Evolutionary conservation across 1,139 yeast genomes (phyloP).

Genomic region (Meyerozyma elateridarum): DNA sequence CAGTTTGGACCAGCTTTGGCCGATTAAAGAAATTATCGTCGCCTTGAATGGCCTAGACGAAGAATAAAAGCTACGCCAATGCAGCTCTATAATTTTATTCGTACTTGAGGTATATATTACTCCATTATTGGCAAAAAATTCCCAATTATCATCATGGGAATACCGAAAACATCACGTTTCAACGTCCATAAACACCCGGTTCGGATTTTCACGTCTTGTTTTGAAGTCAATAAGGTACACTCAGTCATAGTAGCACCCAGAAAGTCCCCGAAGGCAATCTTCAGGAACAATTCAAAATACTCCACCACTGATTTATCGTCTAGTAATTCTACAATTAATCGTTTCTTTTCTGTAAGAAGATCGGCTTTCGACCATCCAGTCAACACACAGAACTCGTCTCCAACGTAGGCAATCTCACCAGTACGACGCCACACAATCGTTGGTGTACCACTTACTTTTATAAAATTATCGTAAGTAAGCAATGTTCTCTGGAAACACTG

Average conservation of each 20-base stretch:
- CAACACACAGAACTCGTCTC: slow-evolving; percentile 82
- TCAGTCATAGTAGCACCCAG: slow-evolving; percentile 87
- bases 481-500: slow-evolving; percentile 92
- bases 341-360: slow-evolving; percentile 44
- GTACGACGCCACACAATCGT: slow-evolving; percentile 94
- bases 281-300: slow-evolving; percentile 79
- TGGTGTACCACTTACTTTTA: slow-evolving; percentile 84
- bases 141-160: slow-evolving; percentile 89
- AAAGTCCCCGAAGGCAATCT: slow-evolving; percentile 88
- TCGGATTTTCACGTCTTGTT: slow-evolving; percentile 43
- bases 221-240: slow-evolving; percentile 68
- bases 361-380: slow-evolving; percentile 86
- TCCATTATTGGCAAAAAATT: slow-evolving; percentile 75
- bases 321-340: slow-evolving; percentile 81
- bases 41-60: too few species aligned
- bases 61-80: too few species aligned
- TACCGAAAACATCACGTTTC: slow-evolving; percentile 59
- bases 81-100: too few species aligned
- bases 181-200: slow-evolving; percentile 90
- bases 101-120: slow-evolving; percentile 4
- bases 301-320: slow-evolving; percentile 85
- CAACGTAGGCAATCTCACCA: slow-evolving; percentile 92
- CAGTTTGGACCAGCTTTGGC: too few species aligned
- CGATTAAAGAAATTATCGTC: too few species aligned
- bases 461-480: slow-evolving; percentile 81